These are phyloP conservation scores for Flaveria bidentis DNA, from an alignment of 129 eudicot genomes.

Conservation along the genomic window DNA sequence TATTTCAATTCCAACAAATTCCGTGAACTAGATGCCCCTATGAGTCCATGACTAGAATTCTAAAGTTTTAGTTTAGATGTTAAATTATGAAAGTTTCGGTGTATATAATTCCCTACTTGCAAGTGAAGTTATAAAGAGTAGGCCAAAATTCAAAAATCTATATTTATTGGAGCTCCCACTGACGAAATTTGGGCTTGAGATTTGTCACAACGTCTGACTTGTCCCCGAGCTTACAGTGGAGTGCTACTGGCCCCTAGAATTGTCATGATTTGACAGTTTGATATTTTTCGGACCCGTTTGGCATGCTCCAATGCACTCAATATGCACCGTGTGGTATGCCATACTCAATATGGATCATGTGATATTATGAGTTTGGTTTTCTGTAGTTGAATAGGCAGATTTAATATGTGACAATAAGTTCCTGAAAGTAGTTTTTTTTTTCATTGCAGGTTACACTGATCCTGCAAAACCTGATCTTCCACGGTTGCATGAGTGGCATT, in stretches of 20 bases:
- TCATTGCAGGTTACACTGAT: slow-evolving; percentile 72
- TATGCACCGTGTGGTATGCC: background rate
- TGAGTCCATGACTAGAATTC: no score
- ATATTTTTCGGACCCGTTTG: background rate
- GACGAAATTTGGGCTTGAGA: background rate
- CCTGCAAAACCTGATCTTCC: slow-evolving; percentile 95
- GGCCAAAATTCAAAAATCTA: background rate
- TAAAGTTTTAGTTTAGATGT: background rate
- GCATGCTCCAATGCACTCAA: background rate
- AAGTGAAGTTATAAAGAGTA: background rate
- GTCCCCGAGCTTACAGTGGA: background rate
- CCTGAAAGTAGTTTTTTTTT: slow-evolving; percentile 24
- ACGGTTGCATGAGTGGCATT: slow-evolving; percentile 92
- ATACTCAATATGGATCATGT: no score
- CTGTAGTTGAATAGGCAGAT: background rate
- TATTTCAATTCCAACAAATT: no score
- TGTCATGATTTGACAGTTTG: background rate
- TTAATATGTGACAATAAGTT: slow-evolving; percentile 1
- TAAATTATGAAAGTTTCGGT: background rate
- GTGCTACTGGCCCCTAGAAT: background rate
- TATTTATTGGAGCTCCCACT: background rate
- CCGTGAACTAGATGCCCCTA: no score
- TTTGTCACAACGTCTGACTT: background rate
- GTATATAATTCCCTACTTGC: background rate
- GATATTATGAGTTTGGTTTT: background rate